phyloP scores from a whole-genome alignment of 331 rosid genomes.

The Dryas integrifolia region DNA sequence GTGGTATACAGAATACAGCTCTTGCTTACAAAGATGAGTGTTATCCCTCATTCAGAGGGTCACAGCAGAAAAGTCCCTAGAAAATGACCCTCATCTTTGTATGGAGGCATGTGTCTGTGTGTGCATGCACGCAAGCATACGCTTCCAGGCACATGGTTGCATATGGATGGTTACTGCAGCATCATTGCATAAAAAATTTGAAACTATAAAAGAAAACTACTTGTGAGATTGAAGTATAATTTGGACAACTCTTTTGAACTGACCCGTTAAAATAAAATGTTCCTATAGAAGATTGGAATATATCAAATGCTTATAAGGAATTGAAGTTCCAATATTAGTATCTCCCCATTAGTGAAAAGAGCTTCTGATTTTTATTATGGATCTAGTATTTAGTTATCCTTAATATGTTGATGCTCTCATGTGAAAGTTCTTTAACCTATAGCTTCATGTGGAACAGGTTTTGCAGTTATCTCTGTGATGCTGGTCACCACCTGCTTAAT shows the following conservation, averaged over 20 bases:
- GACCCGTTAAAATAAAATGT: background rate
- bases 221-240: background rate
- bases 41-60: too few species aligned
- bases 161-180: background rate
- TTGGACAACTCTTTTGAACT: background rate
- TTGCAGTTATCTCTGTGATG: conserved; percentile 96
- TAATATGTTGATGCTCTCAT: background rate
- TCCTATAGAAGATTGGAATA: background rate
- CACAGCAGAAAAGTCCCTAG: too few species aligned
- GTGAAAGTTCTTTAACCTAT: conserved; percentile 6
- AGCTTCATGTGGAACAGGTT: conserved; percentile 51
- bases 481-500: conserved; percentile 94
- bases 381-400: background rate
- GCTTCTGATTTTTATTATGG: background rate
- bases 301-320: background rate
- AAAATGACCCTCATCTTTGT: too few species aligned
- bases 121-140: too few species aligned
- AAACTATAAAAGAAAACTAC: background rate
- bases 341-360: background rate
- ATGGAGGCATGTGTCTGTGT: too few species aligned
- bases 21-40: too few species aligned
- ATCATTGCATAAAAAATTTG: background rate
- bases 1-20: too few species aligned
- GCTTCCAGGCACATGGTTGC: too few species aligned
- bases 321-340: too few species aligned